Evolutionary conservation across 371 early-diverging fungal species (phyloP).

Genomic region (Rhizopus stolonifer): DNA sequence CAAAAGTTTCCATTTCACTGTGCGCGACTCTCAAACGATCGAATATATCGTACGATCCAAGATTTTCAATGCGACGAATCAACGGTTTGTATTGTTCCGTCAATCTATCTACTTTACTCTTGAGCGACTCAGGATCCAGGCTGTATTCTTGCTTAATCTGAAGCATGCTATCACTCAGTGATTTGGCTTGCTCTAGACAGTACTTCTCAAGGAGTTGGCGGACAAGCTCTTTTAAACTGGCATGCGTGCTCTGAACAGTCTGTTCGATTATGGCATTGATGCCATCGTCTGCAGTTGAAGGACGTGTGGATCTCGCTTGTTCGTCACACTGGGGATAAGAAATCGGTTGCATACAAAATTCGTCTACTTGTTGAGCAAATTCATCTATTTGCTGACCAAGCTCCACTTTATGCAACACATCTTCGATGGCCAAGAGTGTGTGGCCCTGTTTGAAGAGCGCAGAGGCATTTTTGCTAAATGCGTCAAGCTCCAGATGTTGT

Average conservation of each 20-base stretch:
- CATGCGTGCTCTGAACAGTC: neutral
- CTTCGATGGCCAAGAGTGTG: neutral
- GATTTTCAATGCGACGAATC: neutral
- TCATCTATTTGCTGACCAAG: conserved; percentile 8
- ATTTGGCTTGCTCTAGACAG: conserved; percentile 4
- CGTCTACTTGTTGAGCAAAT: conserved; percentile 11
- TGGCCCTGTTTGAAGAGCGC: conserved; percentile 4
- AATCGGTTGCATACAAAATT: conserved; percentile 22
- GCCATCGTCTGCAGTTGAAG: conserved; percentile 27
- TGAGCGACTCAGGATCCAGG: neutral
- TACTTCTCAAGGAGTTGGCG: too few relatives aligned
- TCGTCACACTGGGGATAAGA: conserved; percentile 33
- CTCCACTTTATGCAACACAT: neutral
- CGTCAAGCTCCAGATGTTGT: conserved; percentile 25
- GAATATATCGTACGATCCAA: neutral
- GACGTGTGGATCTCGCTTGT: conserved; percentile 31
- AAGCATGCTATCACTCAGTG: neutral
- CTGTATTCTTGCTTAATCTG: neutral
- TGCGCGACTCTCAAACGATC: too few relatives aligned
- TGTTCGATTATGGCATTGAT: neutral
- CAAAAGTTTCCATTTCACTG: too few relatives aligned
- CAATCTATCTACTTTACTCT: neutral
- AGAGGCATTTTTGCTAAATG: conserved; percentile 10
- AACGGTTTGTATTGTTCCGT: neutral
- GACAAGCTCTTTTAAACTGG: too few relatives aligned